phyloP scores from a whole-genome alignment of 164 flowering plant genomes.

The Echeveria elegans region DNA sequence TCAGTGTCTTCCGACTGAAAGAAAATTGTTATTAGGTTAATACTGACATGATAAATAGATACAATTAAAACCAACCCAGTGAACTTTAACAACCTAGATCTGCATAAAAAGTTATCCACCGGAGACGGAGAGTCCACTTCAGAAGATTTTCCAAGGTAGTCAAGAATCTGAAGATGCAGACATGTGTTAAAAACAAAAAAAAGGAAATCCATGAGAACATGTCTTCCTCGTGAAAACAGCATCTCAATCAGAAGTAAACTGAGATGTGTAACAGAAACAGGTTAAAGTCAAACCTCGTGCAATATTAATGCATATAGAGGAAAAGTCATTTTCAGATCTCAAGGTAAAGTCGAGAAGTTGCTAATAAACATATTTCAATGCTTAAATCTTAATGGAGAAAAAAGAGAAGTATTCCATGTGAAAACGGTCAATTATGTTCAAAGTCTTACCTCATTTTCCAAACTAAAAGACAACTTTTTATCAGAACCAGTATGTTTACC shows the following conservation, averaged over 20 bases:
- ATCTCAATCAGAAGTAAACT: not conserved
- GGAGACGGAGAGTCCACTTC: constrained; percentile 75
- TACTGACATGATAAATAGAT: constrained; percentile 4
- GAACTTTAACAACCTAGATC: constrained; percentile 36
- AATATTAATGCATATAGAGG: not conserved
- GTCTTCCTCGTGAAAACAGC: not conserved
- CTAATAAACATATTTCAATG: too few relatives aligned
- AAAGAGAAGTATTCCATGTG: not conserved
- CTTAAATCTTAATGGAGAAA: not conserved
- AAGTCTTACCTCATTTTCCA: constrained; percentile 86
- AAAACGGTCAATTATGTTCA: not conserved
- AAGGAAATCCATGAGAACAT: not conserved
- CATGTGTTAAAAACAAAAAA: not conserved
- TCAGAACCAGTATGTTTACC: constrained; percentile 90
- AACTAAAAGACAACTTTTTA: constrained; percentile 72
- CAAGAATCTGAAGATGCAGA: constrained; percentile 45
- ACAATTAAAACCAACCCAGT: not conserved
- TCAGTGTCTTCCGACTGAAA: constrained; percentile 88
- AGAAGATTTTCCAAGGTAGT: constrained; percentile 72
- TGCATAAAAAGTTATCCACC: constrained; percentile 43
- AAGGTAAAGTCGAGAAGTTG: not conserved
- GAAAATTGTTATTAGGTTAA: not conserved
- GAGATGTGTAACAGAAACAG: too few relatives aligned
- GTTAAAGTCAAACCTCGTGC: not conserved
- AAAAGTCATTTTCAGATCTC: not conserved